A percentile compares a stretch with the other conserved stretches of the same genome.
phyloP scores from a whole-genome alignment of 1,139 yeast genomes.

The Candida sanyaensis region DNA sequence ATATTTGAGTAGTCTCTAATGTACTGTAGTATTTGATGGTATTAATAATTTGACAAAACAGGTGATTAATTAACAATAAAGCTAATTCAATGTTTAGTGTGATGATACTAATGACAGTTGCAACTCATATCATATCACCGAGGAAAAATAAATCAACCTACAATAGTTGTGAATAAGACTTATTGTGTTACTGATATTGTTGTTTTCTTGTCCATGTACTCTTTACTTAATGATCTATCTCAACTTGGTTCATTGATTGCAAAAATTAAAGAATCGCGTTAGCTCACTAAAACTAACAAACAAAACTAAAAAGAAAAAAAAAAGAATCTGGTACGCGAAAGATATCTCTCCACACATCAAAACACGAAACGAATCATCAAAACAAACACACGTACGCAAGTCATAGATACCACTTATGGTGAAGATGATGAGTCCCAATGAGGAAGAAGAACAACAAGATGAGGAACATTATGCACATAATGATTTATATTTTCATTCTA shows the following conservation, averaged over 20 bases:
- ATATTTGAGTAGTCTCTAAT: no score
- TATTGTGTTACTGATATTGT: no score
- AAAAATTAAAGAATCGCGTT: neutral
- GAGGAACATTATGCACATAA: neutral
- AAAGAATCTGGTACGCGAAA: neutral
- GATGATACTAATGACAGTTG: no score
- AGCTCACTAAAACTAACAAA: neutral
- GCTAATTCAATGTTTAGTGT: no score
- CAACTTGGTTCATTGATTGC: neutral
- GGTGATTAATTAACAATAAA: no score
- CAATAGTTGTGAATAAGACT: no score
- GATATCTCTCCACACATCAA: neutral
- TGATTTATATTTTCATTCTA: conserved; percentile 22
- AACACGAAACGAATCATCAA: neutral
- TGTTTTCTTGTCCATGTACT: no score
- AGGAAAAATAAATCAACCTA: no score
- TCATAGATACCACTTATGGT: neutral
- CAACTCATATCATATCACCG: no score
- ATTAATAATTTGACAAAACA: no score
- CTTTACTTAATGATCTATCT: no score
- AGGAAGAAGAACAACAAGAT: neutral
- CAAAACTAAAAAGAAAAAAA: neutral
- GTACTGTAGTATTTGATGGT: no score
- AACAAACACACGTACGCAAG: neutral
- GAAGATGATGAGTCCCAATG: neutral